Base-by-base conservation (phyloP, 306 rosid species). In the Lagenaria siceraria region DNA sequence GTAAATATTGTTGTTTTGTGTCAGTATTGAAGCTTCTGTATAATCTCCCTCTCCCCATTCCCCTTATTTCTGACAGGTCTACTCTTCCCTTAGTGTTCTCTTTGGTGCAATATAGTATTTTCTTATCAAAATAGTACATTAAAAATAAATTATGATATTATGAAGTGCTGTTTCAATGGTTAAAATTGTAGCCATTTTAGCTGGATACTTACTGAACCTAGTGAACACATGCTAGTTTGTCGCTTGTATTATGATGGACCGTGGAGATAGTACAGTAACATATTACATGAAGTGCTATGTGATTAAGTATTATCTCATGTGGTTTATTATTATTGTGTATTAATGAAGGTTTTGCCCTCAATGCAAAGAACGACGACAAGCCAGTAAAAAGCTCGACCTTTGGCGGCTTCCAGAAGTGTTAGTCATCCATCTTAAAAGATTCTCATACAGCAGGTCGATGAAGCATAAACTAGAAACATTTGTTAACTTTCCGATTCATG, bases 341-440 rank as follows among this genome's bases (percentile, higher is more conserved):
- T 81, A 74, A 79, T 84, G 78, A 86, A 95, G 99, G 97, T 83
- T 77, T 83, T 95, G 99, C 81, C 97, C 97, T 40, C 89, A 85
- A 79, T 95, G 99, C 83, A 87, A 92, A 82, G 99, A 92, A 86
- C 87, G 90, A 54, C 87, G 99, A 18, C 99, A 95, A 85, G 99
- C 99, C 33, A 95, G 99, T 82, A 95, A 95, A 83, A 95, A 95
- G 87, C 97, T 95, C 74, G 98, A 95, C 84, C 85, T 92, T 60
- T 95, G 99, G 99, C 89, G 97, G 85, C 97, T 95, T 73, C 99
- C 99, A 15, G 96, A 92, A 84, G 97, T 95, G 81, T 84, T 95
- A 78, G 99, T 92, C 64, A 95, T 95, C 84, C 99, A 95, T 86
- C 82, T 95, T 51, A 95, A 95, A 85, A 89, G 99, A 86, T 95